These are phyloP conservation scores for Chlamydomonas applanata DNA, from an alignment of 139 green algal genomes.

Conservation along the genomic window DNA sequence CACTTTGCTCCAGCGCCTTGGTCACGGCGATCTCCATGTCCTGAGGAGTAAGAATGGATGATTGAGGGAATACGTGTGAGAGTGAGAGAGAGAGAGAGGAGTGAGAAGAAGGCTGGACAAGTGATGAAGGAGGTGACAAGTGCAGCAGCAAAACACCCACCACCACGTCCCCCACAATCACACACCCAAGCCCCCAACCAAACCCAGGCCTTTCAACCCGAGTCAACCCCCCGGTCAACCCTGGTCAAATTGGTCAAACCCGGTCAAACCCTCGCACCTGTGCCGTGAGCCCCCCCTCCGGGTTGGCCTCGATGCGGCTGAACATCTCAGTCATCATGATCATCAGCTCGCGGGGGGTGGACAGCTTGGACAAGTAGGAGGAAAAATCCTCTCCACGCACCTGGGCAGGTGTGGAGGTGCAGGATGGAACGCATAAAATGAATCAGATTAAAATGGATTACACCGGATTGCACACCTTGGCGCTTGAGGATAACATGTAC, in stretches of 20 bases:
- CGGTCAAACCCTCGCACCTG: slow-evolving; percentile 42
- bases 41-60: too few relatives aligned
- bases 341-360: slow-evolving; percentile 85
- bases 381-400: slow-evolving; percentile 82
- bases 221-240: not conserved
- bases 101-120: too few relatives aligned
- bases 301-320: slow-evolving; percentile 80
- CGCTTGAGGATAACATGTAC: too few relatives aligned
- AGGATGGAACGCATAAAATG: not conserved
- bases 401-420: slow-evolving; percentile 24
- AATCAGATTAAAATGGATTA: too few relatives aligned
- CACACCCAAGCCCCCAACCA: not conserved
- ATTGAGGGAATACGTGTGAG: too few relatives aligned
- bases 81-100: too few relatives aligned
- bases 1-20: slow-evolving; percentile 74
- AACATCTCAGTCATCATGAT: slow-evolving; percentile 95
- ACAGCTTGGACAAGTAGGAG: slow-evolving; percentile 79
- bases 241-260: not conserved
- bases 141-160: too few relatives aligned
- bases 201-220: not conserved
- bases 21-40: slow-evolving; percentile 89
- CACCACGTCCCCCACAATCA: not conserved
- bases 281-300: slow-evolving; percentile 73
- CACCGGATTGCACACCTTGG: too few relatives aligned
- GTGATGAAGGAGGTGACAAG: too few relatives aligned